phyloP scores from a whole-genome alignment of 192 early-diverging fungal species.

The Thamnidium elegans region DNA sequence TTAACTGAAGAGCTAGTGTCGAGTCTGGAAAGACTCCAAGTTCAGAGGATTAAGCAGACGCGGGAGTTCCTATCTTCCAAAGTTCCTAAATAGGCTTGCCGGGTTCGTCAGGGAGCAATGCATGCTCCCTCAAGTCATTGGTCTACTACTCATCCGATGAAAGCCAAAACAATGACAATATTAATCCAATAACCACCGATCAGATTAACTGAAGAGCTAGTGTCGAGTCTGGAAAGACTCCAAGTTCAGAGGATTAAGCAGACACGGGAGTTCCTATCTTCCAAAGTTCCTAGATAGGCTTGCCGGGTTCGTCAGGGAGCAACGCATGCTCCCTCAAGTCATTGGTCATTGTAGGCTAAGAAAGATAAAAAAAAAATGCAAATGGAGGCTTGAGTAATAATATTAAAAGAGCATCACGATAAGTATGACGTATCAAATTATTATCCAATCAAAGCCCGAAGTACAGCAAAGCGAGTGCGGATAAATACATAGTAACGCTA shows the following conservation, averaged over 20 bases:
- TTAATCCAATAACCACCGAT: slow-evolving; percentile 15
- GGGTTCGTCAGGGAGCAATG: not conserved
- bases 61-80: not conserved
- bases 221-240: slow-evolving; percentile 16
- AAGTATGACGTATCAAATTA: too few relatives aligned
- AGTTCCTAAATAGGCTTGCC: not conserved
- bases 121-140: not conserved
- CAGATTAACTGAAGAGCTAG: slow-evolving; percentile 19
- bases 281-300: slow-evolving; percentile 17
- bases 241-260: slow-evolving; percentile 18
- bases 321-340: slow-evolving; percentile 14
- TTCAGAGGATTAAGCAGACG: not conserved
- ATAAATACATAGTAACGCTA: too few relatives aligned
- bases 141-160: slow-evolving; percentile 3
- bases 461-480: too few relatives aligned
- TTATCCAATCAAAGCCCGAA: too few relatives aligned
- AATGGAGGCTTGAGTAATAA: too few relatives aligned
- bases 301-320: slow-evolving; percentile 15
- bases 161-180: slow-evolving; percentile 9
- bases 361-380: slow-evolving; percentile 18
- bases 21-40: slow-evolving; percentile 1
- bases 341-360: slow-evolving; percentile 21
- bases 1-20: slow-evolving; percentile 1
- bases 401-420: too few relatives aligned
- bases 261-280: slow-evolving; percentile 15